Percentiles rank a stretch among this genome's conserved stretches.
These are phyloP conservation scores for Tirmania nivea DNA, from an alignment of 495 filamentous ascomycete species.

Conservation along the genomic window DNA sequence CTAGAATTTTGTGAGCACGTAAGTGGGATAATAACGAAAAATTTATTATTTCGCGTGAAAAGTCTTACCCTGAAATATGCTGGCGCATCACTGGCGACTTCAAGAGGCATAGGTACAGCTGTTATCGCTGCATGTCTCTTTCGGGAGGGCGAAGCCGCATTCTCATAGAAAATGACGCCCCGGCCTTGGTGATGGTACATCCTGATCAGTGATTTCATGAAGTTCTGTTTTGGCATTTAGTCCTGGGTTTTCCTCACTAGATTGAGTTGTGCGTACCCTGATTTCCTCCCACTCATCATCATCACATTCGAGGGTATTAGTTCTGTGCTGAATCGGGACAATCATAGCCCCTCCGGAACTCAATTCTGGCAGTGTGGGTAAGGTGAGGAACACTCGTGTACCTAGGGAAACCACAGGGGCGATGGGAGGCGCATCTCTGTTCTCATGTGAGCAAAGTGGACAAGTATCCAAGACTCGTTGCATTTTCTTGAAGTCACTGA, in stretches of 20 bases:
- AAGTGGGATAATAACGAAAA: neutral
- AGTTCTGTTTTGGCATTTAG: constrained; percentile 34
- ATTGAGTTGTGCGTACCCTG: constrained; percentile 24
- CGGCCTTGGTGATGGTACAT: constrained; percentile 81
- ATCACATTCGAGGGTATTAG: constrained; percentile 86
- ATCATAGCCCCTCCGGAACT: constrained; percentile 66
- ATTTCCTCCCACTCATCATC: constrained; percentile 99
- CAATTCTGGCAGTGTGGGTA: constrained; percentile 79
- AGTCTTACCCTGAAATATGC: constrained; percentile 52
- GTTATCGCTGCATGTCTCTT: constrained; percentile 71
- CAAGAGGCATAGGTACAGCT: constrained; percentile 68
- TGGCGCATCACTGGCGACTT: constrained; percentile 69
- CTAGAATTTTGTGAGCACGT: neutral
- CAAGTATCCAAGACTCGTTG: constrained; percentile 72
- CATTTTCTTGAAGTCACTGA: constrained; percentile 76
- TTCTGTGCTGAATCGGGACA: constrained; percentile 69
- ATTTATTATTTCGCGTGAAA: neutral
- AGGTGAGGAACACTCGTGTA: constrained; percentile 67
- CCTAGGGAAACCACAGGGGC: constrained; percentile 79
- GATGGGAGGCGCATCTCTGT: constrained; percentile 43
- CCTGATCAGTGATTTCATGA: constrained; percentile 89
- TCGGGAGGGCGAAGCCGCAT: constrained; percentile 59
- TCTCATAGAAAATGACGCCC: constrained; percentile 93
- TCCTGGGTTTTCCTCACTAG: neutral
- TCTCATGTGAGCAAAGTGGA: constrained; percentile 82